phyloP scores from a whole-genome alignment of 371 early-diverging fungal genomes.

The Syncephalis plumigaleata region DNA sequence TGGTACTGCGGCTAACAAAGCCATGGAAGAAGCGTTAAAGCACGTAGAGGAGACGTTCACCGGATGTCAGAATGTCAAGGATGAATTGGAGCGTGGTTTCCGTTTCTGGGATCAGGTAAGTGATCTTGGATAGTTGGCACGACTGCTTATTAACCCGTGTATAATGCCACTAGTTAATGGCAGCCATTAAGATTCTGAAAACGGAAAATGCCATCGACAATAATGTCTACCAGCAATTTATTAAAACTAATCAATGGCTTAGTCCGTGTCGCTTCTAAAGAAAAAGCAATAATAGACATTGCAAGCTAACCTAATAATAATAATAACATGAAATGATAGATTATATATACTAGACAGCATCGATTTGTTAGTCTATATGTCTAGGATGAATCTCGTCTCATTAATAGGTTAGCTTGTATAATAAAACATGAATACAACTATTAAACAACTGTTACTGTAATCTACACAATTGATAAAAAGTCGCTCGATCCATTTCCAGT shows the following conservation, averaged over 20 bases:
- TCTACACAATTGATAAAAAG: too few species aligned
- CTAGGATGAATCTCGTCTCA: too few species aligned
- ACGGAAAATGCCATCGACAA: conserved; percentile 10
- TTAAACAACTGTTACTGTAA: too few species aligned
- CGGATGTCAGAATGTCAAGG: conserved; percentile 16
- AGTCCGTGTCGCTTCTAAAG: too few species aligned
- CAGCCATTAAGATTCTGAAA: conserved; percentile 13
- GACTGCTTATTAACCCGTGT: not conserved
- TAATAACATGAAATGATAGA: too few species aligned
- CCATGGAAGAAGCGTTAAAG: conserved; percentile 9
- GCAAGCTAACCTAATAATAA: too few species aligned
- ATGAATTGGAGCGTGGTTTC: conserved; percentile 24
- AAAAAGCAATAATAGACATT: too few species aligned
- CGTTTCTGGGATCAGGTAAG: conserved; percentile 27
- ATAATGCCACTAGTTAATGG: conserved; percentile 1
- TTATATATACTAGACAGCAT: too few species aligned
- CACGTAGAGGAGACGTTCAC: conserved; percentile 21
- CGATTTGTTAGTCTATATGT: too few species aligned
- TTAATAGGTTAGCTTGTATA: too few species aligned
- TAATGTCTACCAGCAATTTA: conserved; percentile 15
- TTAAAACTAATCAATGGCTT: conserved; percentile 26
- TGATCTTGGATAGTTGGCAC: not conserved
- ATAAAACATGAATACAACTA: too few species aligned
- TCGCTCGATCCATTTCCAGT: too few species aligned
- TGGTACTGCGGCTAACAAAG: not conserved